These are phyloP conservation scores for Fereydounia khargensis DNA, from an alignment of 1,284 basidiomycete genomes.

Conservation along the genomic window DNA sequence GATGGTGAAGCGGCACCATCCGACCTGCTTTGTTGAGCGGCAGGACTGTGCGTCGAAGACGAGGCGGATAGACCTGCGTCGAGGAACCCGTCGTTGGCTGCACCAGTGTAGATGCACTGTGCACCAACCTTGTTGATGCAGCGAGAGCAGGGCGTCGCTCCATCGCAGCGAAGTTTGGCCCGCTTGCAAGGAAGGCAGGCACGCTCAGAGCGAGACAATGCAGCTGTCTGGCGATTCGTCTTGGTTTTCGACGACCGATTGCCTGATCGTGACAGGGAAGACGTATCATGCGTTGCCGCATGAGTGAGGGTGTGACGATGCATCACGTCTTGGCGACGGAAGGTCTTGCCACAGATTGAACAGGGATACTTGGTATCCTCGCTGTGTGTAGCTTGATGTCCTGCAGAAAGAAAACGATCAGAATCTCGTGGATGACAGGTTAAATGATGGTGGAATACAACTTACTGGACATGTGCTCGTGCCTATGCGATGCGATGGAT, in stretches of 20 bases:
- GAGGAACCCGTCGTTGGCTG: no score
- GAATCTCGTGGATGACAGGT: neutral
- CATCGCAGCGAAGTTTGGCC: conserved; percentile 3
- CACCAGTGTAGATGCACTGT: no score
- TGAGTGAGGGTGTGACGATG: conserved; percentile 36
- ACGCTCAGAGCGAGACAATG: neutral
- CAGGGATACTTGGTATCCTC: conserved; percentile 30
- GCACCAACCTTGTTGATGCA: conserved; percentile 1
- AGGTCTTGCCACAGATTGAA: conserved; percentile 29
- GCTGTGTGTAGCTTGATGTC: conserved; percentile 33
- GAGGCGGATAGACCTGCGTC: no score
- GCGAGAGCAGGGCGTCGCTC: neutral
- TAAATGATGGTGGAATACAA: neutral
- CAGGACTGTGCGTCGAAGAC: no score
- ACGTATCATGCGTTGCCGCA: no score
- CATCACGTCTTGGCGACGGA: conserved; percentile 37
- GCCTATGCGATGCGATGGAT: conserved; percentile 1
- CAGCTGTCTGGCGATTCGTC: neutral
- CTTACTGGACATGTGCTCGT: conserved; percentile 24
- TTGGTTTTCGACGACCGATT: neutral
- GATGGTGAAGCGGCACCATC: no score
- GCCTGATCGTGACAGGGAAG: no score
- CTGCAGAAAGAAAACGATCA: conserved; percentile 2
- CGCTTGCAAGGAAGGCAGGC: neutral
- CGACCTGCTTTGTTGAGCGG: no score